Evolutionary conservation across 225 moss, liverwort and hornwort genomes (phyloP).

Genomic region (Pseudisothecium myosuroides): DNA sequence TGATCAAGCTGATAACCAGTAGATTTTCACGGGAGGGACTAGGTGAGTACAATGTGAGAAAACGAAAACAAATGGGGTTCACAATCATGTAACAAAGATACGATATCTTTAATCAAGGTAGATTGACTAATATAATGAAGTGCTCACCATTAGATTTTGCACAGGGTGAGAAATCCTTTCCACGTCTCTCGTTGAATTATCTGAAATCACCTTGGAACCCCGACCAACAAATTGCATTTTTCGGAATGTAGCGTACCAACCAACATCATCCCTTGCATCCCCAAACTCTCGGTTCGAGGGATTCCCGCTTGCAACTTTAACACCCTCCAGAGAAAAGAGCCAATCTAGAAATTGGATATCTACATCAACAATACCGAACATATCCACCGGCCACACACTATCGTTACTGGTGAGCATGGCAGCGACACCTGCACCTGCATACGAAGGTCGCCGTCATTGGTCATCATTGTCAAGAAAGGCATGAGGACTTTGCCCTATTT

Average conservation of each 20-base stretch:
- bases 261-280: constrained; percentile 20
- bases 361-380: constrained; percentile 65
- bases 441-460: not conserved
- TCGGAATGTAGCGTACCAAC: constrained; percentile 87
- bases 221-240: constrained; percentile 54
- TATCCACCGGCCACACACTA: constrained; percentile 46
- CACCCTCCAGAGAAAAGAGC: constrained; percentile 84
- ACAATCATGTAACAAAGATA: not conserved
- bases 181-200: not conserved
- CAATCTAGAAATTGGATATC: constrained; percentile 94
- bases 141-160: constrained; percentile 73
- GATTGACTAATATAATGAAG: not conserved
- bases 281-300: constrained; percentile 3
- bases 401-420: constrained; percentile 13
- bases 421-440: constrained; percentile 31
- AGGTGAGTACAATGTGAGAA: not conserved
- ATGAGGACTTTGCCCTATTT: not conserved
- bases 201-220: constrained; percentile 23
- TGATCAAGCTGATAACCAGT: not conserved
- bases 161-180: constrained; percentile 4
- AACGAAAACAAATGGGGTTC: not conserved
- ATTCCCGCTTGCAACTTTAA: constrained; percentile 18
- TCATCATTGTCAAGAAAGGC: not conserved
- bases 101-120: not conserved
- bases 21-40: not conserved